Conservation (phyloP, 2,329 filamentous ascomycete genomes). For the Hypomyces rosellus region DNA sequence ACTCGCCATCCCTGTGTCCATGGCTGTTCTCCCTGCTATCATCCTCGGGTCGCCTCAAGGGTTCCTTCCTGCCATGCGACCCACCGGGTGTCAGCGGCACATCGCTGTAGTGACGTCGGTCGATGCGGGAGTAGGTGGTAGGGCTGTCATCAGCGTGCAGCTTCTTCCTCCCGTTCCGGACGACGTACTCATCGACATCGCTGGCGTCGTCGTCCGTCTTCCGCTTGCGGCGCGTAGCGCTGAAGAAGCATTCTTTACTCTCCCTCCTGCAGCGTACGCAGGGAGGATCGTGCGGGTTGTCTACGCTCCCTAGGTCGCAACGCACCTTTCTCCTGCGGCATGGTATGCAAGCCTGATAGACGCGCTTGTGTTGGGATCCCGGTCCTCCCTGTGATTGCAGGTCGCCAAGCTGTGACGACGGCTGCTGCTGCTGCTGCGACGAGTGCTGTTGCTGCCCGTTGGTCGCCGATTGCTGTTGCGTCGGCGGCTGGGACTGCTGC, state of each 20-base stretch:
- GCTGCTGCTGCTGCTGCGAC: slow-evolving; percentile 13
- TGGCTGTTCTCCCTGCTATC: slow-evolving; percentile 23
- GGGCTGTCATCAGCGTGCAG: slow-evolving; percentile 43
- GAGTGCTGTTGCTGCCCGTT: background rate
- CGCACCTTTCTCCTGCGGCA: slow-evolving; percentile 57
- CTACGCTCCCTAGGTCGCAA: slow-evolving; percentile 66
- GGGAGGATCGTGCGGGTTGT: slow-evolving; percentile 88
- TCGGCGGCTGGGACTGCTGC: background rate
- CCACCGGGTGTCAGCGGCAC: slow-evolving; percentile 59
- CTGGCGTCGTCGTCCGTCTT: slow-evolving; percentile 58
- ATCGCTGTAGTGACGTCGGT: slow-evolving; percentile 42
- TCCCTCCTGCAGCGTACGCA: slow-evolving; percentile 91
- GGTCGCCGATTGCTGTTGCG: slow-evolving; percentile 11
- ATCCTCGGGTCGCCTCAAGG: slow-evolving; percentile 56
- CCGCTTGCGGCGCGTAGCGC: slow-evolving; percentile 85
- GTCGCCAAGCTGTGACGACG: slow-evolving; percentile 13
- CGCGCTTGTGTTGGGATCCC: slow-evolving; percentile 48
- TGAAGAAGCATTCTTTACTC: slow-evolving; percentile 96
- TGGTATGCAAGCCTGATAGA: slow-evolving; percentile 58
- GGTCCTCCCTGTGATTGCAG: background rate
- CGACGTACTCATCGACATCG: slow-evolving; percentile 58
- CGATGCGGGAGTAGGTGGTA: slow-evolving; percentile 32
- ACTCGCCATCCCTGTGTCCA: slow-evolving; percentile 27
- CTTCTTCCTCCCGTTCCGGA: slow-evolving; percentile 69
- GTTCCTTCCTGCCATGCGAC: slow-evolving; percentile 58